phyloP scores from a whole-genome alignment of 768 basidiomycete species.

The Boletus rubropictus region DNA sequence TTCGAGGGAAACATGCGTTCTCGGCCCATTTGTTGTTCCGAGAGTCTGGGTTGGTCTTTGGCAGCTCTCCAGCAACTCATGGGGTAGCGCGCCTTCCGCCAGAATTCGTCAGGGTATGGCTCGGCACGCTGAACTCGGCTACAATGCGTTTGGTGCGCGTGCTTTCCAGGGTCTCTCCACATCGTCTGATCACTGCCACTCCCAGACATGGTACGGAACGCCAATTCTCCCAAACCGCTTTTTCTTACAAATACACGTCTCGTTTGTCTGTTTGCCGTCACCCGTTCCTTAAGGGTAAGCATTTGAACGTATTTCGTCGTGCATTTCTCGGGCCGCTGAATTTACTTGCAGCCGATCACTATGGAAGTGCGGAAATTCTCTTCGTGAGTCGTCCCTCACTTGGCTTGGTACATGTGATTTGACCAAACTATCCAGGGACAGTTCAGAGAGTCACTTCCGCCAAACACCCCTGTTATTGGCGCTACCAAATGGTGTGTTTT shows the following conservation, averaged over 20 bases:
- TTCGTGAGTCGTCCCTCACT: constrained; percentile 46
- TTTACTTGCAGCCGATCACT: constrained; percentile 65
- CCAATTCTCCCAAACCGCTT: constrained; percentile 1
- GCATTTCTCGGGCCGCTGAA: constrained; percentile 5
- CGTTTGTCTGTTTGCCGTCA: constrained; percentile 2
- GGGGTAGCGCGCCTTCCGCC: constrained; percentile 67
- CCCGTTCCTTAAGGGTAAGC: constrained; percentile 23
- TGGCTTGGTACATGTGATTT: neutral
- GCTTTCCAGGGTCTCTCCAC: constrained; percentile 7
- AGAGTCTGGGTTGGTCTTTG: constrained; percentile 76
- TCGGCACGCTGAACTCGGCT: constrained; percentile 52
- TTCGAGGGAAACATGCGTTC: constrained; percentile 41
- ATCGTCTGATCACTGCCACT: constrained; percentile 6
- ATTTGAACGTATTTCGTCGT: constrained; percentile 1
- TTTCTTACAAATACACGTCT: constrained; percentile 15
- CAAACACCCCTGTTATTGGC: constrained; percentile 47
- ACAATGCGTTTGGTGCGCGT: constrained; percentile 41
- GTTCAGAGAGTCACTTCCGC: constrained; percentile 46
- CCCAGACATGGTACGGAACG: constrained; percentile 51
- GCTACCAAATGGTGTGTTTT: constrained; percentile 90
- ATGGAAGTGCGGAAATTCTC: constrained; percentile 76
- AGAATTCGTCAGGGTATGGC: constrained; percentile 66
- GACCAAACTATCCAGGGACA: constrained; percentile 49
- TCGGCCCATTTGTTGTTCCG: constrained; percentile 54
- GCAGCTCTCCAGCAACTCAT: constrained; percentile 83